Base-by-base conservation (phyloP, 1,284 basidiomycete genomes). In the Stereum hirsutum region DNA sequence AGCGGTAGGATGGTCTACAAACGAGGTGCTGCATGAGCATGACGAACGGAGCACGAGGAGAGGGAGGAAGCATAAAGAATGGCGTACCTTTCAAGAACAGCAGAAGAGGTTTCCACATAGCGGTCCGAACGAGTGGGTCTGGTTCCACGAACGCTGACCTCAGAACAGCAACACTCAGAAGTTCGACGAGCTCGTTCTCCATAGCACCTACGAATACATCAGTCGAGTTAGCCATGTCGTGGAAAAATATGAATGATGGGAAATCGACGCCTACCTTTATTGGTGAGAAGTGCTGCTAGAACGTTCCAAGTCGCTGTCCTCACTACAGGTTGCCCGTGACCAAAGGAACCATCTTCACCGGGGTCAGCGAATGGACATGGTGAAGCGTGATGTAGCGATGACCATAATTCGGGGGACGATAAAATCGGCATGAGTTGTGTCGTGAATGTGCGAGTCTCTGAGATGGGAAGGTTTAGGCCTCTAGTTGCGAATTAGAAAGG, bases 91-190 rank as follows among this genome's bases (percentile, higher is more conserved):
- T 78, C 35, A 93, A 61, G 56, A 90, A 86, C 7, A 70, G 66
- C 5, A 90, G 64, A 24, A 90, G 56, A 0, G 85, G 81, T 23
- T 76, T 72, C 65, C 82, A 84, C 70, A 92, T 81, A 1, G 63
- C 61, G 6, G 66, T 59, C 54, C 84, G 78, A 0, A 92, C 89
- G 1, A 65, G 66, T 1, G 64, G 50, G 54, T 93, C 88, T 4
- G 70, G 66, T 55, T 94, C 90, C 0, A 75, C 63, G 83, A 88
- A 93, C 5, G 84, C 83, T 19, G 80, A 82, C 12, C 80, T 75
- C 27, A 93, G 62, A 5, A 86, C 65, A 0, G 75, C 78, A 1
- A 62, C 53, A 32, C 81, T 75, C 12, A 90, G 60, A 1, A 74
- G 57, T 0, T 65, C 58, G 5, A 79, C 46, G 14, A 74, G 43